phyloP scores from a whole-genome alignment of 139 green algal genomes.

The Coccomyxa sp. region DNA sequence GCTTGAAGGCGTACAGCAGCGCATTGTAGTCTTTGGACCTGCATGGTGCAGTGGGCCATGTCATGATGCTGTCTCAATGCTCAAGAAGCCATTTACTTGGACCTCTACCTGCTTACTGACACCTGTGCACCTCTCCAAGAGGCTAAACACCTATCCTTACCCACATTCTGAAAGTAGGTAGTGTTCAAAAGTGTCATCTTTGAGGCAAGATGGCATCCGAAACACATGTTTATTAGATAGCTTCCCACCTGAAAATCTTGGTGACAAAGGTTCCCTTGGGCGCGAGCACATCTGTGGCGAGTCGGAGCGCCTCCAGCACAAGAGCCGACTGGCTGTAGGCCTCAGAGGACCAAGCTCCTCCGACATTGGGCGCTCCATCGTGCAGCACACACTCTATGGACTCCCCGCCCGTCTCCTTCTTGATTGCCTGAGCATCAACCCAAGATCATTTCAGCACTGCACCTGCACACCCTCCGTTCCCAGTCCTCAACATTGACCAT shows the following conservation, averaged over 20 bases:
- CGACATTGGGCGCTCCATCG: constrained; percentile 97
- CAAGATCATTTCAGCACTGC: neutral
- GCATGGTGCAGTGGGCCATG: neutral
- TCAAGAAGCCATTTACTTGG: too few relatives aligned
- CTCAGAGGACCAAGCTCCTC: constrained; percentile 86
- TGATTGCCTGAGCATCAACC: constrained; percentile 45
- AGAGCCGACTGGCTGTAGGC: constrained; percentile 87
- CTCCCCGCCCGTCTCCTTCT: constrained; percentile 65
- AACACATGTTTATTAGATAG: neutral
- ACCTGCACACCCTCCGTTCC: neutral
- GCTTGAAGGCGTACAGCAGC: constrained; percentile 94
- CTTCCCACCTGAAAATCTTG: constrained; percentile 83
- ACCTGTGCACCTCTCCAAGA: too few relatives aligned
- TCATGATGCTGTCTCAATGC: neutral
- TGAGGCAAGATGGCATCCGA: too few relatives aligned
- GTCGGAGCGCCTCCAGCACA: constrained; percentile 85
- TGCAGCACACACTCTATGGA: constrained; percentile 93
- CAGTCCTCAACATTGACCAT: neutral
- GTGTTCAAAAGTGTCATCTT: too few relatives aligned
- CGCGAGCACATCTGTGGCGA: constrained; percentile 88
- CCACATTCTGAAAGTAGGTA: too few relatives aligned
- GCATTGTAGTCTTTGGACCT: constrained; percentile 94
- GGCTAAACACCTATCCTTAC: too few relatives aligned
- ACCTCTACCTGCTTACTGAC: too few relatives aligned
- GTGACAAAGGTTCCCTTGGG: constrained; percentile 92